Conservation (phyloP, 148 eudicot species). For the Rheum nobile region DNA sequence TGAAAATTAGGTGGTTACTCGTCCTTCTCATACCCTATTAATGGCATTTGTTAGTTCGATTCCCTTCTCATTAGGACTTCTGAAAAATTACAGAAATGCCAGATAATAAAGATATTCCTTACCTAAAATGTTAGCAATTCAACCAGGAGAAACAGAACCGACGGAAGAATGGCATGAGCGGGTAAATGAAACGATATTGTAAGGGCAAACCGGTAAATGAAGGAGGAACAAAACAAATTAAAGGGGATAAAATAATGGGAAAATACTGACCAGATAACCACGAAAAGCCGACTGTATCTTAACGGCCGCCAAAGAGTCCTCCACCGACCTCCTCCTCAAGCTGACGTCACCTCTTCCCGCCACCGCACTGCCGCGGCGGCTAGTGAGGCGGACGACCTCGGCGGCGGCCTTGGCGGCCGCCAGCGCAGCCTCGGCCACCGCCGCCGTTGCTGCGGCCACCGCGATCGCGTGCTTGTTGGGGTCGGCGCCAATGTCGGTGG, state of each 20-base stretch:
- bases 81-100: neutral
- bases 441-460: conserved; percentile 88
- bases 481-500: conserved; percentile 15
- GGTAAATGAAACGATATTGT: neutral
- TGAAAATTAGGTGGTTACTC: conserved; percentile 1
- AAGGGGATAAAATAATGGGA: neutral
- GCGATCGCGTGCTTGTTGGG: conserved; percentile 80
- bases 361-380: conserved; percentile 15
- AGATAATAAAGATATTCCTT: neutral
- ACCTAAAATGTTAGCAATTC: neutral
- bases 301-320: conserved; percentile 46
- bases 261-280: conserved; percentile 72
- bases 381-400: conserved; percentile 72
- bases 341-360: conserved; percentile 14
- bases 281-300: conserved; percentile 90
- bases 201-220: neutral
- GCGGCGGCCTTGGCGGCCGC: conserved; percentile 95
- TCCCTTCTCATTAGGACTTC: neutral
- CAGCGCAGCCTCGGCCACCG: conserved; percentile 83
- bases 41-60: neutral
- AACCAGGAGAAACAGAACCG: neutral
- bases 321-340: conserved; percentile 22
- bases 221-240: neutral
- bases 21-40: neutral
- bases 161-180: neutral